Base-by-base conservation (phyloP, 2,329 filamentous ascomycete species). In the Clonostachys chloroleuca region DNA sequence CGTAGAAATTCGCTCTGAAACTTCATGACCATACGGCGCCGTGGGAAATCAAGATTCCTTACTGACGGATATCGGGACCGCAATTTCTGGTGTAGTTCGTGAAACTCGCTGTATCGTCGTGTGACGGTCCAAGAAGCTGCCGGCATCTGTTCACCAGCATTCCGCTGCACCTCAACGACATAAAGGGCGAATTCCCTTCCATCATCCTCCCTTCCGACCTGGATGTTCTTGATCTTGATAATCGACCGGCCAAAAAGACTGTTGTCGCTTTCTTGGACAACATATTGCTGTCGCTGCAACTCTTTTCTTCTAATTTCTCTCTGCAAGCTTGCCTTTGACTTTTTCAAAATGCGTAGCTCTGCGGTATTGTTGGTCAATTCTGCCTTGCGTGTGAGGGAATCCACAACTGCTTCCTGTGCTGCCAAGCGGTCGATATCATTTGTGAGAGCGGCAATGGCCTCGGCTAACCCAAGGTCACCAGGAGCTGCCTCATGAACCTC, bases 341-440 rank as follows among this genome's bases (percentile, higher is more conserved):
- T 99, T 47, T 87, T 84, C 44, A 99, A 67, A 51, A 99, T 97
- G 34, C 94, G 81, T 45, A 99, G 66, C 64, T 99, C 94, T 2
- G 92, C 90, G 13, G 87, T 91, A 61, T 99, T 99, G 63, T 99
- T 99, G 2, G 94, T 99, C 45, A 99, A 73, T 63, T 99, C 94
- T 1, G 95, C 94, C 67, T 99, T 99, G 48, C 88, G 83, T 4
- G 89, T 94, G 49, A 99, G 70, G 2, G 92, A 95, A 57, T 96
- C 89, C 16, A 99, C 83, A 16, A 99, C 89, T 2, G 87, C 86
- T 56, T 96, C 90, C 66, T 99, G 94, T 4, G 91, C 84, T 10
- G 81, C 78, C 16, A 99, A 76, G 54, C 91, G 89, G 58, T 96
- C 91, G 52, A 99, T 96, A 53, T 97, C 92, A 44, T 86, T 84